Conservation (phyloP, 768 basidiomycete species). For the Termitomyces sp. region DNA sequence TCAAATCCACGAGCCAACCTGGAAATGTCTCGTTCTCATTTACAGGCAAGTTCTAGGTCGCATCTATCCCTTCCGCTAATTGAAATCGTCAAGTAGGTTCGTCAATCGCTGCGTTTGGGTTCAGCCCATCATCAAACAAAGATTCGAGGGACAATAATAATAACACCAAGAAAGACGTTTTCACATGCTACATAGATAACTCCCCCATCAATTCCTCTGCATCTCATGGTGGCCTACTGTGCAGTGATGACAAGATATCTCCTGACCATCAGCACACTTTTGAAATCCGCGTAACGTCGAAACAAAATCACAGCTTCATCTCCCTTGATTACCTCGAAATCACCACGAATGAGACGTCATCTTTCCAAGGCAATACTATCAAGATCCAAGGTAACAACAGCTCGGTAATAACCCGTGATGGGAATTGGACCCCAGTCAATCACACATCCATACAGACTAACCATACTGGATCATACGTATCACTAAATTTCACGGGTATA, state of each 20-base stretch:
- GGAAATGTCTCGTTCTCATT: neutral
- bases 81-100: neutral
- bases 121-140: too few species aligned
- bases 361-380: neutral
- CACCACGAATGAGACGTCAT: neutral
- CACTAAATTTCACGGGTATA: slow-evolving; percentile 5
- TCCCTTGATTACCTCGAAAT: slow-evolving; percentile 4
- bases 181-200: neutral
- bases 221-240: neutral
- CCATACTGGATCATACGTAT: neutral
- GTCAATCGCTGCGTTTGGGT: neutral
- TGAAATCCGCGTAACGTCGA: neutral
- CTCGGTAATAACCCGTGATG: neutral
- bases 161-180: too few species aligned
- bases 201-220: neutral
- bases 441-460: neutral
- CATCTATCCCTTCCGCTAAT: neutral
- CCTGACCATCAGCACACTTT: neutral
- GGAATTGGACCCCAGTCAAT: neutral
- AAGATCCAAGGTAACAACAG: neutral
- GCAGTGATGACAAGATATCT: neutral
- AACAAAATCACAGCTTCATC: neutral
- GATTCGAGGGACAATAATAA: too few species aligned
- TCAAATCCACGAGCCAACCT: neutral
- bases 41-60: neutral